These are phyloP conservation scores for Pseudozyma sp. DNA, from an alignment of 1,284 basidiomycete genomes.

Conservation along the genomic window DNA sequence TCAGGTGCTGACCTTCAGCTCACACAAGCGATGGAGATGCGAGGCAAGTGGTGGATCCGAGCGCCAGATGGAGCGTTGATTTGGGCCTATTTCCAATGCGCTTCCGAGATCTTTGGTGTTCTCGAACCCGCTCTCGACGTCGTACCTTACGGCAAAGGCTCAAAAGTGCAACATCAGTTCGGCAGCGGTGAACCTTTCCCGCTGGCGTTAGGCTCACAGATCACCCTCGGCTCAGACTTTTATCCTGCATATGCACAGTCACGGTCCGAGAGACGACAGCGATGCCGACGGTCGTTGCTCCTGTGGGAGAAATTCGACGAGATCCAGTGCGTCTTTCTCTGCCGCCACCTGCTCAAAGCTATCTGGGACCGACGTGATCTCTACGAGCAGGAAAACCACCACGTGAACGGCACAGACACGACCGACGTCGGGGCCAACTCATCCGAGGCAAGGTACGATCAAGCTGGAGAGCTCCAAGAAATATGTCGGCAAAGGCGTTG, in stretches of 20 bases:
- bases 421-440: not conserved
- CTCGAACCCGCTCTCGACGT: slow-evolving; percentile 9
- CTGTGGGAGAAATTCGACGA: slow-evolving; percentile 20
- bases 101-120: slow-evolving; percentile 21
- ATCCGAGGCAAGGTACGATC: slow-evolving; percentile 8
- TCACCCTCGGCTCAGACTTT: slow-evolving; percentile 5
- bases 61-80: slow-evolving; percentile 24
- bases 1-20: slow-evolving; percentile 6
- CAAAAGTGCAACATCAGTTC: not conserved
- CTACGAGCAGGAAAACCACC: slow-evolving; percentile 8
- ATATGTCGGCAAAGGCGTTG: slow-evolving; percentile 25
- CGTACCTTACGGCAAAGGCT: no score
- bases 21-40: slow-evolving; percentile 12
- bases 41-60: slow-evolving; percentile 27
- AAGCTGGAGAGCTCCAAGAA: slow-evolving; percentile 6
- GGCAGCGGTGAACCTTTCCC: slow-evolving; percentile 7
- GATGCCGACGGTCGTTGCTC: slow-evolving; percentile 19
- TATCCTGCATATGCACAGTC: slow-evolving; percentile 8
- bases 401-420: not conserved
- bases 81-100: slow-evolving; percentile 27
- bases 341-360: slow-evolving; percentile 22
- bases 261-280: slow-evolving; percentile 10
- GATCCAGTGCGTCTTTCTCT: slow-evolving; percentile 22
- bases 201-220: slow-evolving; percentile 14
- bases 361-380: slow-evolving; percentile 19